These are phyloP conservation scores for Solanum virginianum DNA, from an alignment of 257 asterid species.

Conservation along the genomic window DNA sequence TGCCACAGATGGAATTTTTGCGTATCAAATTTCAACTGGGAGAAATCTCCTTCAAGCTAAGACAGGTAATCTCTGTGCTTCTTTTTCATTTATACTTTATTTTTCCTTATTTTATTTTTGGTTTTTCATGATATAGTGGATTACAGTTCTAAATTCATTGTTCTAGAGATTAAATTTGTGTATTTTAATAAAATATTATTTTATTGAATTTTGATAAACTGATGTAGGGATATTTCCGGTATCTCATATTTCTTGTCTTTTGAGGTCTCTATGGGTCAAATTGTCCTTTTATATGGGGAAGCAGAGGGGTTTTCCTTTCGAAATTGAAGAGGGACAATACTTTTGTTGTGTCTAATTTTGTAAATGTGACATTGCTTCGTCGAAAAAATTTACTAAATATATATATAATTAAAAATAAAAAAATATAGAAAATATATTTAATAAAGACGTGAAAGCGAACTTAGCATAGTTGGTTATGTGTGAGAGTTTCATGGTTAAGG, in stretches of 20 bases:
- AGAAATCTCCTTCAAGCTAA: not conserved
- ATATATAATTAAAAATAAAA: too few species aligned
- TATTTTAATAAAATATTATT: not conserved
- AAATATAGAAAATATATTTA: too few species aligned
- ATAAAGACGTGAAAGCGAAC: too few species aligned
- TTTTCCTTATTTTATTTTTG: not conserved
- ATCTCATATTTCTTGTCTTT: not conserved
- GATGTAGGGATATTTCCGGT: not conserved
- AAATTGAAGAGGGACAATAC: not conserved
- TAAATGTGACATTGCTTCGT: too few species aligned
- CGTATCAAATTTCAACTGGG: not conserved
- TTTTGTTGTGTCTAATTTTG: not conserved
- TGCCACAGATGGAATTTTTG: not conserved
- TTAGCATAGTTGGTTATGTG: too few species aligned
- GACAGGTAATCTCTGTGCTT: not conserved
- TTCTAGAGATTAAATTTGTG: not conserved
- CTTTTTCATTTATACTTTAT: not conserved
- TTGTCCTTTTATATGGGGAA: not conserved
- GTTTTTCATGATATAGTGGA: not conserved
- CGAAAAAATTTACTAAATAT: too few species aligned
- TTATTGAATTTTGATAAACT: not conserved
- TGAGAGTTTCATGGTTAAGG: too few species aligned
- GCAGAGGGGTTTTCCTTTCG: not conserved
- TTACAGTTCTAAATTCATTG: not conserved
- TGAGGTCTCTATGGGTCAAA: not conserved